Percentiles rank a stretch among this genome's conserved stretches.
These are phyloP conservation scores for Colletotrichum acutatum DNA, from an alignment of 2,329 filamentous ascomycete genomes.

Conservation along the genomic window DNA sequence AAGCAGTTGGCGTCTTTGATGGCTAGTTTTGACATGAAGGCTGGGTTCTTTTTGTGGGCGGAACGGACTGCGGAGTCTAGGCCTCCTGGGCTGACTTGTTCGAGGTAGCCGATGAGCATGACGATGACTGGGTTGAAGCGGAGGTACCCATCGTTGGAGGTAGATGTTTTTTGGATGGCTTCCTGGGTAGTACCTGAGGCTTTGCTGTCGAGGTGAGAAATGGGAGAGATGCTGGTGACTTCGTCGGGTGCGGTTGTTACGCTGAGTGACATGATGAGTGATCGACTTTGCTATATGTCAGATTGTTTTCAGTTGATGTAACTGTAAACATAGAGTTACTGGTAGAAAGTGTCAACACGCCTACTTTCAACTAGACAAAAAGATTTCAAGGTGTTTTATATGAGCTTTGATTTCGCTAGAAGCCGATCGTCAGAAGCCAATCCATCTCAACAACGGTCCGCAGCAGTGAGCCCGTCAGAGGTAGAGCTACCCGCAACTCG, in stretches of 20 bases:
- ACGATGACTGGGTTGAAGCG: constrained; percentile 39
- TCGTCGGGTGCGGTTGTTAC: background rate
- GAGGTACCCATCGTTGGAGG: constrained; percentile 12
- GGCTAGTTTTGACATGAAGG: constrained; percentile 39
- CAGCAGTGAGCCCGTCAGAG: background rate
- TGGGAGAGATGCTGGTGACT: background rate
- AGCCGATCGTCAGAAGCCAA: background rate
- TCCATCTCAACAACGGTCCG: background rate
- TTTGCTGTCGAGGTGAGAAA: background rate
- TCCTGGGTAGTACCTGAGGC: no score
- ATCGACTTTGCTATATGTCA: background rate
- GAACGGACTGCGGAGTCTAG: constrained; percentile 34
- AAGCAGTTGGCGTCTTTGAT: constrained; percentile 39
- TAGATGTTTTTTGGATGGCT: background rate
- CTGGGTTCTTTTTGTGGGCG: constrained; percentile 35
- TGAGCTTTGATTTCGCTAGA: background rate
- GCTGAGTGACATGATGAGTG: background rate
- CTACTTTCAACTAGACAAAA: background rate
- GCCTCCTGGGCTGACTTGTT: constrained; percentile 13
- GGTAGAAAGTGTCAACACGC: background rate
- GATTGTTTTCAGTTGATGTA: background rate
- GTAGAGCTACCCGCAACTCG: background rate
- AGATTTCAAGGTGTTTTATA: background rate
- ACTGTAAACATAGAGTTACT: background rate
- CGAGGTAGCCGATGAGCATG: constrained; percentile 35